Evolutionary conservation across 345 rosid genomes (phyloP).

Genomic region (Hirschfeldia incana): DNA sequence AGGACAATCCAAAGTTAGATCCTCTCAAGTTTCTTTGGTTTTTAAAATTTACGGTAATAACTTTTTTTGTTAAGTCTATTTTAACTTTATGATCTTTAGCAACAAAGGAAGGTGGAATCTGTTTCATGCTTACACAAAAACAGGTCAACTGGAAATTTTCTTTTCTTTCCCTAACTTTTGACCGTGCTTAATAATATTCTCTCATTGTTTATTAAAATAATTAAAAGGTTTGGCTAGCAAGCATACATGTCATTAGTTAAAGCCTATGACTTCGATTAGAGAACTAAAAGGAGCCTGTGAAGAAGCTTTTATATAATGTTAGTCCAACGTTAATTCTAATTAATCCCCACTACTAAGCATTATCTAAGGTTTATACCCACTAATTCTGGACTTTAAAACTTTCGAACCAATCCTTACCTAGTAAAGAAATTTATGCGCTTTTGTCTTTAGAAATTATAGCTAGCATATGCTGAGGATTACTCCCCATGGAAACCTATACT

Average conservation of each 20-base stretch:
- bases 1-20: constrained; percentile 38
- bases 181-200: constrained; percentile 34
- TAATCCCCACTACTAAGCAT: constrained; percentile 22
- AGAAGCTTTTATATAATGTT: constrained; percentile 10
- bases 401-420: constrained; percentile 13
- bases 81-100: constrained; percentile 33
- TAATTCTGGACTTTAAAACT: constrained; percentile 14
- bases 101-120: constrained; percentile 44
- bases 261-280: constrained; percentile 27
- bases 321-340: constrained; percentile 25
- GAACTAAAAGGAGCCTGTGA: constrained; percentile 22
- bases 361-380: constrained; percentile 36
- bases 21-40: constrained; percentile 20
- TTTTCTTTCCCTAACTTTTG: constrained; percentile 34
- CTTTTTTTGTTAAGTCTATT: constrained; percentile 24
- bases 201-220: constrained; percentile 12
- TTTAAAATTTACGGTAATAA: background rate
- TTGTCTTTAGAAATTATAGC: constrained; percentile 4
- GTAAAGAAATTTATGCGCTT: constrained; percentile 3
- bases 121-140: constrained; percentile 29
- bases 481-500: constrained; percentile 31
- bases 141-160: constrained; percentile 31
- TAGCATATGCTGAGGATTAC: constrained; percentile 41
- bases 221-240: constrained; percentile 19
- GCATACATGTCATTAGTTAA: constrained; percentile 32